Percentiles rank a stretch among this genome's conserved stretches.
These are phyloP conservation scores for Fusarium sp. DNA, from an alignment of 2,329 filamentous ascomycete genomes.

Conservation along the genomic window DNA sequence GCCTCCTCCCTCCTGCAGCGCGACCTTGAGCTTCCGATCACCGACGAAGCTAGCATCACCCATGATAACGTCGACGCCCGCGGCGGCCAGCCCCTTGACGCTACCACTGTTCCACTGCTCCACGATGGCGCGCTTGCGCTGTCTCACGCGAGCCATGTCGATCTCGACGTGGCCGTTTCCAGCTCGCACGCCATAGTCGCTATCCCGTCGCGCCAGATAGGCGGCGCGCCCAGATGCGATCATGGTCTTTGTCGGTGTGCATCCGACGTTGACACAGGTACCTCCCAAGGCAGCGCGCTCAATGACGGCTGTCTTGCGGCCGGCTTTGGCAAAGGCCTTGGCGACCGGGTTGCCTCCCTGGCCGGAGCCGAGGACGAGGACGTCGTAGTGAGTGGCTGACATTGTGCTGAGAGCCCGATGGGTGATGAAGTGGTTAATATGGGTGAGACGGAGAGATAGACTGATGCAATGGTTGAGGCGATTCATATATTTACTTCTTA, in stretches of 20 bases:
- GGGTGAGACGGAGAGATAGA: background rate
- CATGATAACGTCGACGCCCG: slow-evolving; percentile 57
- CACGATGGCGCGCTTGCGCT: slow-evolving; percentile 65
- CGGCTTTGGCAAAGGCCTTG: slow-evolving; percentile 56
- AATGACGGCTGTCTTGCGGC: slow-evolving; percentile 57
- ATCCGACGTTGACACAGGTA: slow-evolving; percentile 65
- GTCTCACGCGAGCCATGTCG: slow-evolving; percentile 60
- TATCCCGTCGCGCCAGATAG: slow-evolving; percentile 54
- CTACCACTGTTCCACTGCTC: slow-evolving; percentile 59
- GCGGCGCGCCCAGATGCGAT: slow-evolving; percentile 63
- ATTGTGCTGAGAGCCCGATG: slow-evolving; percentile 23
- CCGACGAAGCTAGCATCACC: slow-evolving; percentile 57
- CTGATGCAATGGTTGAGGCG: background rate
- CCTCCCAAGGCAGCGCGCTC: slow-evolving; percentile 63
- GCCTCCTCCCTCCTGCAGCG: slow-evolving; percentile 42
- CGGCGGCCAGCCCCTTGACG: slow-evolving; percentile 52
- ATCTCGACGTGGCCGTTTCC: slow-evolving; percentile 45
- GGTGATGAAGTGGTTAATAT: background rate
- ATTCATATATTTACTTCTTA: slow-evolving; percentile 16
- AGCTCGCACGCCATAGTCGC: slow-evolving; percentile 57
- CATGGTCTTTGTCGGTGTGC: slow-evolving; percentile 68
- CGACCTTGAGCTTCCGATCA: slow-evolving; percentile 51
- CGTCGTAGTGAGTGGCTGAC: slow-evolving; percentile 38
- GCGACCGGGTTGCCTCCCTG: slow-evolving; percentile 63
- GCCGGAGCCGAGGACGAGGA: slow-evolving; percentile 63